Percentiles rank a stretch among this genome's conserved stretches.
These are phyloP conservation scores for Fusarium sambucinum DNA, from an alignment of 2,329 filamentous ascomycete genomes.

Conservation along the genomic window DNA sequence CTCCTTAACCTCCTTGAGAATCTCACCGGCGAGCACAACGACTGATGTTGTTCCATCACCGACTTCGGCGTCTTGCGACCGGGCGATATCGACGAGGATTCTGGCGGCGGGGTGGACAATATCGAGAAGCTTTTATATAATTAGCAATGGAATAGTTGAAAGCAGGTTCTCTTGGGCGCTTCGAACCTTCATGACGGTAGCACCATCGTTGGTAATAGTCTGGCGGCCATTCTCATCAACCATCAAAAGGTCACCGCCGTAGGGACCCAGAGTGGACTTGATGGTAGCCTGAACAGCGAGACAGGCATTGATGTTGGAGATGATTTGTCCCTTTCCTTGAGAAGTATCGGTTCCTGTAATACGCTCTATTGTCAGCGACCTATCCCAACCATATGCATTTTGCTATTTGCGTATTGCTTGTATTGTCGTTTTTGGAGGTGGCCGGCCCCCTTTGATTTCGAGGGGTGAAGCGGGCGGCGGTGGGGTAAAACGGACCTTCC, in stretches of 20 bases:
- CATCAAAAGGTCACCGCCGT: constrained; percentile 95
- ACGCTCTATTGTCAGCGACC: constrained; percentile 36
- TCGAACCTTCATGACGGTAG: constrained; percentile 95
- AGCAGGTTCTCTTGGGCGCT: not conserved
- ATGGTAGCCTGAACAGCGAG: constrained; percentile 95
- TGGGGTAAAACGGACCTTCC: constrained; percentile 78
- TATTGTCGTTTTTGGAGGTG: constrained; percentile 20
- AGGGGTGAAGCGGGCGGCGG: constrained; percentile 49
- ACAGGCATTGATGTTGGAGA: constrained; percentile 99
- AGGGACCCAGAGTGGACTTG: constrained; percentile 94
- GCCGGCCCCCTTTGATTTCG: constrained; percentile 31
- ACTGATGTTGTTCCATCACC: constrained; percentile 98
- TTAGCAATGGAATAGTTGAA: constrained; percentile 16
- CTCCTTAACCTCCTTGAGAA: constrained; percentile 96
- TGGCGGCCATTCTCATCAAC: constrained; percentile 95
- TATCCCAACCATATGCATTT: constrained; percentile 14
- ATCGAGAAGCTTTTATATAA: constrained; percentile 79
- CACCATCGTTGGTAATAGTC: constrained; percentile 99
- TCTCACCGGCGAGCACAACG: constrained; percentile 96
- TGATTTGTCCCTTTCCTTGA: constrained; percentile 94
- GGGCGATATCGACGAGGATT: constrained; percentile 97
- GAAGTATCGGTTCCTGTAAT: constrained; percentile 90
- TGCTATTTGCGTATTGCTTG: constrained; percentile 9
- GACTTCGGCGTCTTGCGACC: constrained; percentile 98
- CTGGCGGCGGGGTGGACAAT: constrained; percentile 97